Evolutionary conservation across 148 eudicot species (phyloP).

Genomic region (Mesembryanthemum crystallinum): DNA sequence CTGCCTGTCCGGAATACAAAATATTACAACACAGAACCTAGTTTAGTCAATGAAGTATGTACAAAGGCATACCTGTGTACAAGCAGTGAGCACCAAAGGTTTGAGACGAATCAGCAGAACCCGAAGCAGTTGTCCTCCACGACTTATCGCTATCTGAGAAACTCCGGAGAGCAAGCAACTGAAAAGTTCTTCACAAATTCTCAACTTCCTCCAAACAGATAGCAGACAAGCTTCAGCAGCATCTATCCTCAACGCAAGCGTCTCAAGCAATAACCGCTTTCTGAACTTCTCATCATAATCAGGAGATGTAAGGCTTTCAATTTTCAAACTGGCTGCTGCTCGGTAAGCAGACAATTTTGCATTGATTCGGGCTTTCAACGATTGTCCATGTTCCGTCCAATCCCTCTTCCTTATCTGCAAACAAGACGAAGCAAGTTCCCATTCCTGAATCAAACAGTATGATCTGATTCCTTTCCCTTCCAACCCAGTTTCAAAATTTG

Average conservation of each 20-base stretch:
- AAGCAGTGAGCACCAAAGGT: constrained; percentile 76
- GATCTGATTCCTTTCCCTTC: background rate
- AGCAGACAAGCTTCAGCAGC: constrained; percentile 84
- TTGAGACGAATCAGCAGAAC: constrained; percentile 89
- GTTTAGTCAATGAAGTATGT: constrained; percentile 5
- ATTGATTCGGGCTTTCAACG: constrained; percentile 69
- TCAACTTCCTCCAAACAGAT: constrained; percentile 84
- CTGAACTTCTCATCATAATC: constrained; percentile 71
- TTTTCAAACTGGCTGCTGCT: constrained; percentile 64
- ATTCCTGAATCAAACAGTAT: background rate
- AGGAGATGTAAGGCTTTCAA: constrained; percentile 56
- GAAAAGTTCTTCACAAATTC: constrained; percentile 86
- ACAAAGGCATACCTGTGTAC: constrained; percentile 62
- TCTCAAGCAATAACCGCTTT: constrained; percentile 67
- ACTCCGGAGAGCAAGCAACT: constrained; percentile 79
- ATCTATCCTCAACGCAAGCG: constrained; percentile 75
- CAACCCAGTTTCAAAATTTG: background rate
- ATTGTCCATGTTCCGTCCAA: constrained; percentile 81
- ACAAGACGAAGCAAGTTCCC: constrained; percentile 13
- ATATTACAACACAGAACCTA: constrained; percentile 20
- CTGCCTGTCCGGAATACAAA: constrained; percentile 61
- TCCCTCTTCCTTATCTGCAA: constrained; percentile 92
- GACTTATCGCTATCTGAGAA: constrained; percentile 69
- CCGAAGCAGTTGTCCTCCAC: constrained; percentile 83
- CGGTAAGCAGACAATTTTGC: constrained; percentile 69